Evolutionary conservation across 164 flowering plant genomes (phyloP).

Genomic region (Kalanchoe fedtschenkoi): DNA sequence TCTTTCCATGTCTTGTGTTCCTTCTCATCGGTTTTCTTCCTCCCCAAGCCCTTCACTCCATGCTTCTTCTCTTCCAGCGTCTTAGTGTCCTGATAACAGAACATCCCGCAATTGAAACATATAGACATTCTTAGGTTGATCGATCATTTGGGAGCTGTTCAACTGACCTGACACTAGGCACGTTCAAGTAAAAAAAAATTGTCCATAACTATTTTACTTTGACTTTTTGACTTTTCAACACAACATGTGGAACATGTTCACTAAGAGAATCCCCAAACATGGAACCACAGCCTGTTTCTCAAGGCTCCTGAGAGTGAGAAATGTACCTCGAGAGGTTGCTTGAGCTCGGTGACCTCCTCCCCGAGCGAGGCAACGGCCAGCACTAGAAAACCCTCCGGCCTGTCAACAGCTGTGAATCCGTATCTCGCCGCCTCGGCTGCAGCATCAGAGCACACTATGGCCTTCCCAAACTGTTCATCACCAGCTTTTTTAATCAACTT

Average conservation of each 20-base stretch:
- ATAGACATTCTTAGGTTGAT: neutral
- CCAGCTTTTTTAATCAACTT: too few relatives aligned
- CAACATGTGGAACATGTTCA: too few relatives aligned
- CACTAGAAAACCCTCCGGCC: conserved; percentile 82
- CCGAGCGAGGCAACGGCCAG: conserved; percentile 68
- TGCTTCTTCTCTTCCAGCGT: conserved; percentile 51
- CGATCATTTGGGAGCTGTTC: neutral
- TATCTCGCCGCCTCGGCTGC: conserved; percentile 78
- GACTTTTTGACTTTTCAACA: too few relatives aligned
- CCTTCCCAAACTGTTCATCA: conserved; percentile 56
- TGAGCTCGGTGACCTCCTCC: conserved; percentile 30
- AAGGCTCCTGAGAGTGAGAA: too few relatives aligned
- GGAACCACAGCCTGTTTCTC: neutral
- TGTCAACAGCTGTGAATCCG: conserved; percentile 75
- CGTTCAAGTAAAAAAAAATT: too few relatives aligned
- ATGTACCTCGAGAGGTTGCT: conserved; percentile 47
- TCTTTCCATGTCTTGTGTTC: conserved; percentile 61
- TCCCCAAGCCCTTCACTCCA: conserved; percentile 60
- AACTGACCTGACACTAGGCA: too few relatives aligned
- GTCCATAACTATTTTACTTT: too few relatives aligned
- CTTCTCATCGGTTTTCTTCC: conserved; percentile 55
- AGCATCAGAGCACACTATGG: conserved; percentile 75
- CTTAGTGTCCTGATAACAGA: conserved; percentile 39
- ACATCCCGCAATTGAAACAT: neutral
- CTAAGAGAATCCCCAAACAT: neutral